Evolutionary conservation across 441 rosid genomes (phyloP), one percentile per base, ranked within the genome.

Genomic region (Erodium trifolium): DNA sequence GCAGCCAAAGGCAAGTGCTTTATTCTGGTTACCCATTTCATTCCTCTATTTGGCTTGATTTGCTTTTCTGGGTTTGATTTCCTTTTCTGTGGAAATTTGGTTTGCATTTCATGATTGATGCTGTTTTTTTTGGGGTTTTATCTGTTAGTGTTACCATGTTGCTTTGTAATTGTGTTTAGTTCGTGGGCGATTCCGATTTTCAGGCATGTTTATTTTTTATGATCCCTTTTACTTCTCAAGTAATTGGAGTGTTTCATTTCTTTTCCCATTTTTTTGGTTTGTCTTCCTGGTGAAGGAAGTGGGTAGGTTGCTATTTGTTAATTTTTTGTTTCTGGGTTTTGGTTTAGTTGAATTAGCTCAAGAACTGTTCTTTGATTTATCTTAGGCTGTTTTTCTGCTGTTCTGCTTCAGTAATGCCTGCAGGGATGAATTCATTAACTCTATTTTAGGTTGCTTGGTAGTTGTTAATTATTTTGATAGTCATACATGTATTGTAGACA

Each of bases 1-100:
- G 53, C 69, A 69, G 60, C 62, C 31, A 23, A 72, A 78, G 78
- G 78, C 60, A 66, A 66, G 77, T 17, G 35, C 12, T 70, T 63
- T 71, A 13, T 63, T 9, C 23, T 51, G 16, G 8, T 3, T 69
- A 9, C 14, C 14, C 55, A 47, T 19, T 19, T 49, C 27, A 8
- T 35, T 5, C 6, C 68, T 70, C 66, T 14, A 9, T 64, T 16
- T 16, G 9, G 16, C 55, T 47, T 12, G 12, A 47, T 60, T 60
- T 31, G 34, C 34, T 19, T 60, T 19, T 19, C 64, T 60, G 34
- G 64, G 64, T 59, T 59, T 65, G 35, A 55, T 53, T 41, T 49
- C 45, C 14, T 16, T 43, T 53, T 65, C 55, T 64, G 19, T 60
- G 64, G 64, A n/a, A 45, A 27, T 11, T 73, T 65, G 62, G 18